These are phyloP conservation scores for Amanita bisporigera DNA, from an alignment of 1,284 basidiomycete species.

Conservation along the genomic window DNA sequence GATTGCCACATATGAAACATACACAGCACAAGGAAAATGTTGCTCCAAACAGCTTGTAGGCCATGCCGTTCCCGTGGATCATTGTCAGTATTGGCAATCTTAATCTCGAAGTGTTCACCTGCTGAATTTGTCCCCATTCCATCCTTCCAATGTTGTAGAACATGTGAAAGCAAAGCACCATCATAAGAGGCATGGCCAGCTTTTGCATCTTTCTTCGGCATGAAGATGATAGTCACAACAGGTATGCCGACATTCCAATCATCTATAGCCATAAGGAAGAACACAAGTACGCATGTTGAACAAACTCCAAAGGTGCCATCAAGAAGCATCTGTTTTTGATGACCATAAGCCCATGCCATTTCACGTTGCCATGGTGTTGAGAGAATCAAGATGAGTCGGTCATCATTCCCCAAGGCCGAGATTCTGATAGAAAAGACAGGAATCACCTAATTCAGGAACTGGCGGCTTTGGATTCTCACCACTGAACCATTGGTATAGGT, in stretches of 20 bases:
- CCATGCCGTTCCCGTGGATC: conserved; percentile 44
- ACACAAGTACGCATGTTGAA: conserved; percentile 24
- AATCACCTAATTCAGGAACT: conserved; percentile 16
- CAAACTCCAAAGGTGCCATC: conserved; percentile 37
- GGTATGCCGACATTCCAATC: conserved; percentile 24
- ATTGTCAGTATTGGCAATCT: conserved; percentile 26
- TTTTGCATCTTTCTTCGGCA: conserved; percentile 19
- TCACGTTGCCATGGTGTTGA: too few species aligned
- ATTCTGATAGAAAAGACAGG: conserved; percentile 26
- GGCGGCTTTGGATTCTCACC: conserved; percentile 24
- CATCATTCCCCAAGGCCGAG: conserved; percentile 14
- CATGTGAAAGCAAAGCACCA: conserved; percentile 15
- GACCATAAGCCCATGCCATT: conserved; percentile 34
- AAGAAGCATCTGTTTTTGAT: conserved; percentile 31
- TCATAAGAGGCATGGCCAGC: conserved; percentile 33
- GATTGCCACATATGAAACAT: conserved; percentile 48
- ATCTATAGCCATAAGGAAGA: conserved; percentile 31
- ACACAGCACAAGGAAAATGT: conserved; percentile 45
- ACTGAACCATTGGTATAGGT: conserved; percentile 33
- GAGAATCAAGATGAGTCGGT: conserved; percentile 26
- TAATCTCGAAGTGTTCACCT: conserved; percentile 21
- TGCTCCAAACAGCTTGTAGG: conserved; percentile 36
- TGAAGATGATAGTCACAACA: conserved; percentile 27
- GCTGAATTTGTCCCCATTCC: conserved; percentile 20
- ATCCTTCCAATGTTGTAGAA: conserved; percentile 21